phyloP scores from a whole-genome alignment of 1,139 yeast genomes.

The Blastobotrys aristatus region DNA sequence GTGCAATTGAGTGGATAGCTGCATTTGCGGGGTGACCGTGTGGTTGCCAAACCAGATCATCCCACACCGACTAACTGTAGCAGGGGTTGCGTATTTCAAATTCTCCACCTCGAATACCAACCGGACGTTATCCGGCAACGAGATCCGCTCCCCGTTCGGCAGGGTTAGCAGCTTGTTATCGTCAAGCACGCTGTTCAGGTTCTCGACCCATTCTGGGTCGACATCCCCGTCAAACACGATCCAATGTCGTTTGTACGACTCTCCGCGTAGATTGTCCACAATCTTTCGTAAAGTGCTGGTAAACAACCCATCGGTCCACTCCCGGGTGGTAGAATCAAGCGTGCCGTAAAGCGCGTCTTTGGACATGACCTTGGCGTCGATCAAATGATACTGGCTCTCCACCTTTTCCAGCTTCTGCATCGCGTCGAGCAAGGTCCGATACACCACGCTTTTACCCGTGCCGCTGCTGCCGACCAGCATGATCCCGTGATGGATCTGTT shows the following conservation, averaged over 20 bases:
- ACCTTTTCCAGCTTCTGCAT: slow-evolving; percentile 37
- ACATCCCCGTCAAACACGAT: slow-evolving; percentile 88
- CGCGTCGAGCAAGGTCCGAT: slow-evolving; percentile 47
- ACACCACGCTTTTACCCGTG: slow-evolving; percentile 61
- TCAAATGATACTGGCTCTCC: slow-evolving; percentile 42
- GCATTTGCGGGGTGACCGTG: slow-evolving; percentile 32
- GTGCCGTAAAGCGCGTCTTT: slow-evolving; percentile 68
- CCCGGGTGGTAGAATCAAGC: slow-evolving; percentile 72
- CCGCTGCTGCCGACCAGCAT: slow-evolving; percentile 80
- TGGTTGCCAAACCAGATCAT: slow-evolving; percentile 64
- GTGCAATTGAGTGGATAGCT: slow-evolving; percentile 24
- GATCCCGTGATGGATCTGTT: slow-evolving; percentile 67
- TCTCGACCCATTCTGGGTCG: slow-evolving; percentile 94
- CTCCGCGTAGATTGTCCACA: slow-evolving; percentile 56
- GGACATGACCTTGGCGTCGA: slow-evolving; percentile 71
- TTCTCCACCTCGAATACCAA: slow-evolving; percentile 74
- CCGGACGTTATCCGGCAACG: slow-evolving; percentile 58
- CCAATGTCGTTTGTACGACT: slow-evolving; percentile 57
- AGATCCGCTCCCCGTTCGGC: slow-evolving; percentile 84
- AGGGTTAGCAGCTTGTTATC: slow-evolving; percentile 77
- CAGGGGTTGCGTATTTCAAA: slow-evolving; percentile 70
- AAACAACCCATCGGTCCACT: slow-evolving; percentile 89
- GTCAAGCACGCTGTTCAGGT: slow-evolving; percentile 83
- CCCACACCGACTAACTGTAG: slow-evolving; percentile 91
- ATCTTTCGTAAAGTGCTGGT: slow-evolving; percentile 63